phyloP scores from a whole-genome alignment of 495 filamentous ascomycete species.

The Aspergillus nidulans region DNA sequence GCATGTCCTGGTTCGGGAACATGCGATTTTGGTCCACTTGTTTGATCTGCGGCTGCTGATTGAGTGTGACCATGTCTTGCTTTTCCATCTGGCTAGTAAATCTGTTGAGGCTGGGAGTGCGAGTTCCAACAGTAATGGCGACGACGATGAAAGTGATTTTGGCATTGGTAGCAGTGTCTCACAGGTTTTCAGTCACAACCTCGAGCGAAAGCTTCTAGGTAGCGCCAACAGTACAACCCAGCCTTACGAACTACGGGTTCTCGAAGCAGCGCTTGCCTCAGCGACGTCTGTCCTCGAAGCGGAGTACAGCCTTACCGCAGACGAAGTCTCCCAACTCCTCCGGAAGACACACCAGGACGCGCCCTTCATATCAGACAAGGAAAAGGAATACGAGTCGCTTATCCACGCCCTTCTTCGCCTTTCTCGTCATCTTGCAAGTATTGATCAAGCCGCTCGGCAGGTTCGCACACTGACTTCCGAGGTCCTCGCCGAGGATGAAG shows the following conservation, averaged over 20 bases:
- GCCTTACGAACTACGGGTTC: slow-evolving; percentile 68
- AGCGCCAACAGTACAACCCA: slow-evolving; percentile 14
- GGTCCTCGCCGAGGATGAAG: slow-evolving; percentile 27
- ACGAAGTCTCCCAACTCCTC: slow-evolving; percentile 17
- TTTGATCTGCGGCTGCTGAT: slow-evolving; percentile 30
- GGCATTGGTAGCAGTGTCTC: slow-evolving; percentile 5
- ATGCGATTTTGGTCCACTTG: slow-evolving; percentile 27
- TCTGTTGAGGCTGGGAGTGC: slow-evolving; percentile 3
- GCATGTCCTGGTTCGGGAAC: slow-evolving; percentile 27
- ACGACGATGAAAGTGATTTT: background rate
- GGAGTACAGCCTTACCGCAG: slow-evolving; percentile 20
- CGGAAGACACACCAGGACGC: slow-evolving; percentile 13
- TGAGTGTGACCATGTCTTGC: slow-evolving; percentile 21
- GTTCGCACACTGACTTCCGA: slow-evolving; percentile 26
- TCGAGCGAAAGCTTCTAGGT: slow-evolving; percentile 55
- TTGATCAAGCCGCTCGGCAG: slow-evolving; percentile 27
- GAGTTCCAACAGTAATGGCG: background rate
- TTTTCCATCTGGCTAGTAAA: slow-evolving; percentile 16
- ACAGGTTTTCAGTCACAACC: slow-evolving; percentile 24
- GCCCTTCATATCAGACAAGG: slow-evolving; percentile 6
- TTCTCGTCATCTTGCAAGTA: slow-evolving; percentile 20
- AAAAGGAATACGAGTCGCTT: slow-evolving; percentile 16
- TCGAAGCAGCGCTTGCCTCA: slow-evolving; percentile 77
- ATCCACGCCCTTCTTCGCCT: slow-evolving; percentile 20
- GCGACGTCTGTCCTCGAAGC: slow-evolving; percentile 35